These are phyloP conservation scores for Cyanodermella asteris DNA, from an alignment of 2,329 filamentous ascomycete species.

Conservation along the genomic window DNA sequence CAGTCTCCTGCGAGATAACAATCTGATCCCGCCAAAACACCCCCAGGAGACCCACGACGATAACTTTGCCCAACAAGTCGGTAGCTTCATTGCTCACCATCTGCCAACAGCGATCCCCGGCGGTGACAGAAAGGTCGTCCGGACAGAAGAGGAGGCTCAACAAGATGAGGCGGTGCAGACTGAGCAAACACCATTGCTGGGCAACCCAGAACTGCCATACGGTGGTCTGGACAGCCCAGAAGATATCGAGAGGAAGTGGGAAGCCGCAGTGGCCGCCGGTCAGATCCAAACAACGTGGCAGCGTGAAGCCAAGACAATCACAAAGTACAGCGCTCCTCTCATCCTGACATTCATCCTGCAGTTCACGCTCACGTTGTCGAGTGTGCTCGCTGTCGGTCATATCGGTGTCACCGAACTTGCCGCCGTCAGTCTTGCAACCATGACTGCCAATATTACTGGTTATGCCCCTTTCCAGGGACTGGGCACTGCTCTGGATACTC, in stretches of 20 bases:
- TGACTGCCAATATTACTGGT: constrained; percentile 62
- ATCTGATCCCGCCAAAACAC: constrained; percentile 32
- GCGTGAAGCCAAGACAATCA: constrained; percentile 64
- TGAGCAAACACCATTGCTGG: constrained; percentile 29
- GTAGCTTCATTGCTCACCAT: no score
- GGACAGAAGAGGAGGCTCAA: constrained; percentile 1
- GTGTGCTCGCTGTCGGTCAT: constrained; percentile 56
- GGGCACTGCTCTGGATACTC: constrained; percentile 72
- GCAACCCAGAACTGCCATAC: constrained; percentile 18
- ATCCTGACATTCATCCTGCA: constrained; percentile 57
- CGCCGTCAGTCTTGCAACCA: constrained; percentile 46
- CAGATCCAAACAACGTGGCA: constrained; percentile 80
- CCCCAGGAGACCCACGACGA: constrained; percentile 15
- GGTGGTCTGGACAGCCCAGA: constrained; percentile 29
- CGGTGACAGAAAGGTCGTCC: constrained; percentile 3
- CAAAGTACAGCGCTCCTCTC: constrained; percentile 47
- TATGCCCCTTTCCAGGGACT: constrained; percentile 65
- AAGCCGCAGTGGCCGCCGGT: constrained; percentile 60
- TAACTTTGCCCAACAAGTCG: constrained; percentile 10
- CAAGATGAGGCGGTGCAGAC: constrained; percentile 7
- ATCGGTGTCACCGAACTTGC: constrained; percentile 50
- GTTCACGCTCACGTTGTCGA: constrained; percentile 65
- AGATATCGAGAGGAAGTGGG: constrained; percentile 53
- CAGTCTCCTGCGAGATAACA: constrained; percentile 35
- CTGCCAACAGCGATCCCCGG: constrained; percentile 12